Evolutionary conservation across 331 rosid genomes (phyloP), one percentile per base, ranked within the genome.

Genomic region (Prunus yedoensis): DNA sequence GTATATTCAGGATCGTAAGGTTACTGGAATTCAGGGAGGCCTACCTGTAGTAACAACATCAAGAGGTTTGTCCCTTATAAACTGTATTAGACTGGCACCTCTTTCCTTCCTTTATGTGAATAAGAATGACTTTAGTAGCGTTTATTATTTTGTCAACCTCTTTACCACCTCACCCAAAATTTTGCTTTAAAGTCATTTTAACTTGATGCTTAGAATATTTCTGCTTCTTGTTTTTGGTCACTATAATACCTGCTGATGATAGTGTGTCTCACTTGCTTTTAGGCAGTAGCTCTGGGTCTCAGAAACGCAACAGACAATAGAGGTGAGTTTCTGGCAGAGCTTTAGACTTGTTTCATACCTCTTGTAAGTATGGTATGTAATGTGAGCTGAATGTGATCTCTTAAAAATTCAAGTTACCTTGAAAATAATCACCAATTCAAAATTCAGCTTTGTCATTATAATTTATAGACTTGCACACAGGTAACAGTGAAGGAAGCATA

Each of bases 11-110:
- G 85, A 89, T 66, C 92, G 61, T 49, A 83, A 69, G 52, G 8
- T 91, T 56, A 86, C 76, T 49, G 88, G 88, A 82, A 87, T 91
- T 75, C 85, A 60, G 84, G 84, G 76, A 30, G 86, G 76, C 65
- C 59, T 62, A 68, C 63, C 60, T 51, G 12, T 66, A 64, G 25
- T 41, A 77, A 84, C 83, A 77, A 76, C 83, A 23, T 57, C 54
- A 27, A 83, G 71, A 73, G 89, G 89, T 86, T 67, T 62, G 85
- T 84, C 61, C 9, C 77, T 81, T 61, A 9, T 58, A 13, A 66
- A 32, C 25, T 30, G 13, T 53, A 20, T 71, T 71, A 10, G 21
- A 11, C 51, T 14, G 9, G 35, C 14, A 9, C 46, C 27, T 56
- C 53, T 20, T 45, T 60, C 12, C 28, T 54, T 5, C 41, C 50